Base-by-base conservation (phyloP, 495 filamentous ascomycete species). In the Talaromyces wortmannii region DNA sequence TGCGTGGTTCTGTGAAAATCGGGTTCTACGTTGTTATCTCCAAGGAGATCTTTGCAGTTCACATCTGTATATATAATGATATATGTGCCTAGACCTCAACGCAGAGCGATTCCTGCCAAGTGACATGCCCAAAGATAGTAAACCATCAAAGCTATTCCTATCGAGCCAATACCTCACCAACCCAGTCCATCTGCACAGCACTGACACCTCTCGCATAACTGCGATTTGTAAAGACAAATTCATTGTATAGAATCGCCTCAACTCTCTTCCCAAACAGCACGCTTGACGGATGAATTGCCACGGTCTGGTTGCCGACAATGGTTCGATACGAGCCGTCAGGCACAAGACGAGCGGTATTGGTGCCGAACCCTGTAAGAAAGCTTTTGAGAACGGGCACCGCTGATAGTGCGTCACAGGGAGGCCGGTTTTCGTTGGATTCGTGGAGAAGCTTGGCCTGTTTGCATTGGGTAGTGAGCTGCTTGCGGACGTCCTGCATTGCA, bases 161-260 rank as follows among this genome's bases (percentile, higher is more conserved):
- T 10, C 23, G 36, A 46, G 72, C 79, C 63, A 90, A 64, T 3
- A 80, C 82, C 57, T 92, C 88, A 6, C 80, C 79, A 30, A 97
- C 80, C 95, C 94, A 97, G 58, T 87, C 80, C 62, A 92, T 84
- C 74, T 95, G 87, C 33, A 97, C 84, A 3, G 82, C 83, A 69
- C 88, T 95, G 48, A 97, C 92, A 40, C 87, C 86, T 65, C 91
- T 86, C 12, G 88, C 95, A 72, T 95, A 99, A 61, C 86, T 92
- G 65, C 86, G 89, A 50, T 86, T 89, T 7, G 95, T 99, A 66
- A 88, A 97, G 2, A 99, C 92, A 69, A 94, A 91, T 67, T 99
- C 92, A 59, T 92, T 82, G 62, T 92, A 99, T 84, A 97, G 85
- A 60, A 99, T 94, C 0, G 90, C 92, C 75, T 97, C 92, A 54